Conservation (phyloP, 2,329 filamentous ascomycete species). For the Xylariales sp. region DNA sequence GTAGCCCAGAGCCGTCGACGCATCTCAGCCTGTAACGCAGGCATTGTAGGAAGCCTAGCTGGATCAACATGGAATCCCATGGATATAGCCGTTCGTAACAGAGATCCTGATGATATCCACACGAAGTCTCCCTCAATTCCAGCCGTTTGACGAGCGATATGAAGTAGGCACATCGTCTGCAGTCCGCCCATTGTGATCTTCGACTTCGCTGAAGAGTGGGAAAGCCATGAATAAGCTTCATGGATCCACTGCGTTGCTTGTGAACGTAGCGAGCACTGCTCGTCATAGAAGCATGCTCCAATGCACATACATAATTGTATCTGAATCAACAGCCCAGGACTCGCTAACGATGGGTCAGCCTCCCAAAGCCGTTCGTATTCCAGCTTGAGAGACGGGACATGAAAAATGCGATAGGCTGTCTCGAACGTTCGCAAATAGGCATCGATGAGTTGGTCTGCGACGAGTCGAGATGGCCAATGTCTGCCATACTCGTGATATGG, state of each 20-base stretch:
- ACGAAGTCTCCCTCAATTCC: slow-evolving; percentile 38
- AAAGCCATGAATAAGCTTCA: slow-evolving; percentile 52
- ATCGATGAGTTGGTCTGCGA: slow-evolving; percentile 43
- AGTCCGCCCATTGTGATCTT: slow-evolving; percentile 44
- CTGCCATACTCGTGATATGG: slow-evolving; percentile 1
- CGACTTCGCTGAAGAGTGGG: slow-evolving; percentile 42
- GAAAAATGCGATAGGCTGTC: slow-evolving; percentile 42
- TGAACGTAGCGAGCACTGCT: slow-evolving; percentile 42
- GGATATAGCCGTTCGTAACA: slow-evolving; percentile 41
- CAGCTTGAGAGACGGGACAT: slow-evolving; percentile 43
- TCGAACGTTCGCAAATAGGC: slow-evolving; percentile 46
- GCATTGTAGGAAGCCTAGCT: slow-evolving; percentile 27
- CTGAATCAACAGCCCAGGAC: slow-evolving; percentile 36
- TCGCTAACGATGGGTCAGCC: too few species aligned
- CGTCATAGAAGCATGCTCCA: slow-evolving; percentile 47
- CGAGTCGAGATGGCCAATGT: slow-evolving; percentile 40
- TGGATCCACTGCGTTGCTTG: slow-evolving; percentile 53
- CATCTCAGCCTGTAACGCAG: slow-evolving; percentile 37
- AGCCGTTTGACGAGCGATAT: slow-evolving; percentile 35
- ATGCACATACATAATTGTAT: slow-evolving; percentile 55
- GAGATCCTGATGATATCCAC: slow-evolving; percentile 41
- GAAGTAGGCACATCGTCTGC: slow-evolving; percentile 40
- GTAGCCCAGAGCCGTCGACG: slow-evolving; percentile 49
- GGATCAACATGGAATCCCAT: slow-evolving; percentile 50
- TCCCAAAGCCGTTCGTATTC: slow-evolving; percentile 49